phyloP scores from a whole-genome alignment of 1,284 basidiomycete genomes.

The Fomes fomentarius region DNA sequence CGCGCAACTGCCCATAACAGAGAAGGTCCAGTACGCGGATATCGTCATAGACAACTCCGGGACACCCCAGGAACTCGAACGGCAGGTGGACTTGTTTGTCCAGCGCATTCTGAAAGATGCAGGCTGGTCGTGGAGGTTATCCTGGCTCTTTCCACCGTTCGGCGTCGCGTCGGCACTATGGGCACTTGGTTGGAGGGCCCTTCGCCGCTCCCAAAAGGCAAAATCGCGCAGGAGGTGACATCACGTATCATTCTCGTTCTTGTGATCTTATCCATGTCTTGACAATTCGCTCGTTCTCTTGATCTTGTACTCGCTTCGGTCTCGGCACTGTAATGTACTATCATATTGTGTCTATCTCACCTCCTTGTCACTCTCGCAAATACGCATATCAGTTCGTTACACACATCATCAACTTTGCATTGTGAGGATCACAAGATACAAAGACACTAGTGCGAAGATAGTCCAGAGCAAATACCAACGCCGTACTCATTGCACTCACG shows the following conservation, averaged over 20 bases:
- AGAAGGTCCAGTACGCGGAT: constrained; percentile 87
- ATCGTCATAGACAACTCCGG: constrained; percentile 91
- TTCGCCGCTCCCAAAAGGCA: constrained; percentile 26
- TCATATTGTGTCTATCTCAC: not conserved
- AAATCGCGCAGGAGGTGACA: constrained; percentile 11
- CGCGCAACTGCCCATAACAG: constrained; percentile 80
- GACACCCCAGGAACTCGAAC: constrained; percentile 65
- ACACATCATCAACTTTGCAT: constrained; percentile 5
- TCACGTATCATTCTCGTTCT: not conserved
- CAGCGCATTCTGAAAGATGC: constrained; percentile 53
- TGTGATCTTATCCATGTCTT: not conserved
- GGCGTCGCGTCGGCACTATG: constrained; percentile 51
- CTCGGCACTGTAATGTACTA: constrained; percentile 14
- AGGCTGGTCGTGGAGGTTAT: constrained; percentile 70
- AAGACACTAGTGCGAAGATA: constrained; percentile 5
- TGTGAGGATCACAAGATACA: constrained; percentile 8
- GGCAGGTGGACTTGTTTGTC: constrained; percentile 73
- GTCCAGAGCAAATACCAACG: not conserved
- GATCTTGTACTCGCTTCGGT: not conserved
- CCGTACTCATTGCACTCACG: constrained; percentile 6
- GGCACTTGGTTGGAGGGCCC: constrained; percentile 35
- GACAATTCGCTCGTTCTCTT: not conserved
- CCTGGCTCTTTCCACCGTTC: constrained; percentile 84
- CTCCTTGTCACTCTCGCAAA: too few relatives aligned
- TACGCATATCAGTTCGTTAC: too few relatives aligned